Evolutionary conservation across 495 filamentous ascomycete species (phyloP).

Genomic region (Hypoxylon lienhwacheense): DNA sequence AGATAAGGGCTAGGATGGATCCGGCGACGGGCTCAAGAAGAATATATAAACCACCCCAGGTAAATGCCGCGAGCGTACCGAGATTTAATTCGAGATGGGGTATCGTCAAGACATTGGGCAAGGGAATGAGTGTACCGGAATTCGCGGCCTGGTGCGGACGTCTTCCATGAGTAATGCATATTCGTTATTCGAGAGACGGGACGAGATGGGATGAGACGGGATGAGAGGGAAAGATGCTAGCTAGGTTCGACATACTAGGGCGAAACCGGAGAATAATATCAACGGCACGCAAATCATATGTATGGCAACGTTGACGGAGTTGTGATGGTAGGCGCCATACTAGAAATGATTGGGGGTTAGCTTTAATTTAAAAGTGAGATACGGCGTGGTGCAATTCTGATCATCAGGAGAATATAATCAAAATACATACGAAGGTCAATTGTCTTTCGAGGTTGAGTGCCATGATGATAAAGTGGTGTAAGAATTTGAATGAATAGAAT

Average conservation of each 20-base stretch:
- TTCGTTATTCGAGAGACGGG: conserved; percentile 6
- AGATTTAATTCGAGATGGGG: conserved; percentile 79
- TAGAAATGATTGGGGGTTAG: conserved; percentile 42
- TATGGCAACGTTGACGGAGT: conserved; percentile 85
- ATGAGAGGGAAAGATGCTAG: not conserved
- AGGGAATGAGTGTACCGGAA: conserved; percentile 66
- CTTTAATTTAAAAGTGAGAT: too few species aligned
- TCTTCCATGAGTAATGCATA: too few species aligned
- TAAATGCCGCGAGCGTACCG: conserved; percentile 70
- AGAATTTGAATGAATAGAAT: too few species aligned
- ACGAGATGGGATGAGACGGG: not conserved
- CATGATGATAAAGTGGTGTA: conserved; percentile 31
- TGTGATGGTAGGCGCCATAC: conserved; percentile 96
- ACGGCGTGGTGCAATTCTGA: too few species aligned
- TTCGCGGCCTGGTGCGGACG: conserved; percentile 66
- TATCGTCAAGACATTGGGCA: conserved; percentile 69
- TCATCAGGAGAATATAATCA: not conserved
- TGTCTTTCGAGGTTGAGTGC: conserved; percentile 54
- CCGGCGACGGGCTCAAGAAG: conserved; percentile 94
- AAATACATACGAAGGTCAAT: conserved; percentile 47
- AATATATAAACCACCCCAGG: conserved; percentile 78
- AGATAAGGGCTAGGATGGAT: conserved; percentile 66
- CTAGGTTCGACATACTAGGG: conserved; percentile 62
- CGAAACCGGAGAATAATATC: conserved; percentile 76
- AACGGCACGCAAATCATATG: conserved; percentile 88